Percentiles rank a stretch among this genome's conserved stretches.
phyloP scores from a whole-genome alignment of 2,329 filamentous ascomycete species.

The Sporothrix sp. region DNA sequence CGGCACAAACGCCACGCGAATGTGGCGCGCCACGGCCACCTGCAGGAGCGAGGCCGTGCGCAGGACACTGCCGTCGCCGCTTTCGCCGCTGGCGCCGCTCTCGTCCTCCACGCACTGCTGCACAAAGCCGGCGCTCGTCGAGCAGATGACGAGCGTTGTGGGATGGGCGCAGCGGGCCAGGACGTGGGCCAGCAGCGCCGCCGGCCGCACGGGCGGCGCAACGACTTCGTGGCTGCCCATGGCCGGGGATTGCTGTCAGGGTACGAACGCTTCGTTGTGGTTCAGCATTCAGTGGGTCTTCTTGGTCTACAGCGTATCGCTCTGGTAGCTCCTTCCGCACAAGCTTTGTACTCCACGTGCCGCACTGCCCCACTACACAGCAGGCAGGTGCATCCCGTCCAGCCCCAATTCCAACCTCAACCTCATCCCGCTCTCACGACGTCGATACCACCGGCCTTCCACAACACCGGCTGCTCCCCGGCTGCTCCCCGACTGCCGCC shows the following conservation, averaged over 20 bases:
- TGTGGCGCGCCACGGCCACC: slow-evolving; percentile 56
- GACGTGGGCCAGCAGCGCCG: slow-evolving; percentile 56
- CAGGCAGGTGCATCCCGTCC: no score
- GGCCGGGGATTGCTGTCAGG: background rate
- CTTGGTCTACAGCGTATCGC: background rate
- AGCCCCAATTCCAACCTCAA: no score
- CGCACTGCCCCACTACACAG: no score
- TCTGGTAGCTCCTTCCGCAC: no score
- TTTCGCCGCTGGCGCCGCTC: slow-evolving; percentile 3
- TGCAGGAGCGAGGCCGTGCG: slow-evolving; percentile 54
- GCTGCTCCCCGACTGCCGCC: no score
- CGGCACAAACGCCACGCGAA: slow-evolving; percentile 63
- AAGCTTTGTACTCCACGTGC: no score
- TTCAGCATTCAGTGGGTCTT: background rate
- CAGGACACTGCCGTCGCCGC: slow-evolving; percentile 32
- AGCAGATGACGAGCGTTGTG: slow-evolving; percentile 64
- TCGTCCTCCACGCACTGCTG: slow-evolving; percentile 39
- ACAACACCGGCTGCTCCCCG: no score
- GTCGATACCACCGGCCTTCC: no score
- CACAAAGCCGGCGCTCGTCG: slow-evolving; percentile 54
- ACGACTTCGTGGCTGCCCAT: slow-evolving; percentile 30
- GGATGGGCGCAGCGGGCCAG: slow-evolving; percentile 45
- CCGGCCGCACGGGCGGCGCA: slow-evolving; percentile 43
- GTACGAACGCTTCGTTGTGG: no score
- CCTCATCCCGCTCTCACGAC: no score